Evolutionary conservation across 1,139 yeast genomes (phyloP), one percentile per base, ranked within the genome.

Genomic region (Saccharomyces hybrid): DNA sequence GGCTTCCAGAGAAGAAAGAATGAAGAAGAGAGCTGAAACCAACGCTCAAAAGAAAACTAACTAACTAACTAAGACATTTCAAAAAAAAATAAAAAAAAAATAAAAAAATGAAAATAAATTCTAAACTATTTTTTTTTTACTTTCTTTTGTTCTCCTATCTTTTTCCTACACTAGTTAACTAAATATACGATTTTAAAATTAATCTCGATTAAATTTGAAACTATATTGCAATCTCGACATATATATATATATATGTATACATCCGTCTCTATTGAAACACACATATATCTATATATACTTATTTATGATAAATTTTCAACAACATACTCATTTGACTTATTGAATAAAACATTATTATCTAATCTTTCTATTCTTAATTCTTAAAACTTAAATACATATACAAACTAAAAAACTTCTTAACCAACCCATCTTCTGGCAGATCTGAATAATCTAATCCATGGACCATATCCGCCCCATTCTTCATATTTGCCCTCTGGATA

Each of bases 401-500:
- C 26, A n/a, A 52, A 19, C 14, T 19, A n/a, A 31, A 13, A 34
- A 51, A 25, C n/a, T 44, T 44, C 50, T 27, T 60, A 66, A 56
- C 82, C 89, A 60, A 90, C 97, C 99, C 99, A 93, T 67, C 80
- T 82, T 78, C 99, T 83, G 52, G 97, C 98, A 60, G 89, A 87
- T 75, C 88, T 83, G 78, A 95, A 95, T 71, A 95, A 75, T 72
- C 90, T 83, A 63, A 93, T 82, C 99, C 99, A 95, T 53, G 99
- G 99, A 54, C 95, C 95, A 66, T 85, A 82, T 47, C 84, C 86
- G 68, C 77, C 77, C 87, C 90, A 82, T 52, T 76, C 76, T 47
- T 71, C 73, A 50, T 83, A 83, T 67, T 86, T 85, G 54, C 80
- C 83, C 44, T 73, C 71, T 51, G 98, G 97, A 69, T 88, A 88